Evolutionary conservation across 2,329 filamentous ascomycete species (phyloP).

Genomic region (Piedraia hortae): DNA sequence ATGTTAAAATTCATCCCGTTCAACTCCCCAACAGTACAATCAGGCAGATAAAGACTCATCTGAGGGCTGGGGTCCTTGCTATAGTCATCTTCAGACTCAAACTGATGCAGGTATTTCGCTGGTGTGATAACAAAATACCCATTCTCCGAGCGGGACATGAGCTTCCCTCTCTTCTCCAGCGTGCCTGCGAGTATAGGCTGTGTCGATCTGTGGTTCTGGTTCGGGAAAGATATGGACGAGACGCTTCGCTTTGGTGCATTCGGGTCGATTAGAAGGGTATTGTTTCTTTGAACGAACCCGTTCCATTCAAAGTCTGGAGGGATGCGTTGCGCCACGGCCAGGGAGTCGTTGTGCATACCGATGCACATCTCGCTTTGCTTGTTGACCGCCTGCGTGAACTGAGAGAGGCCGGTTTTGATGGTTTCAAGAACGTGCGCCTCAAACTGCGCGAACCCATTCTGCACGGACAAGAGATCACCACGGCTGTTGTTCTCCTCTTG

Average conservation of each 20-base stretch:
- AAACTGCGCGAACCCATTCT: conserved; percentile 67
- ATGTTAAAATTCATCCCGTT: conserved; percentile 70
- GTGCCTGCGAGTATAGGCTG: conserved; percentile 65
- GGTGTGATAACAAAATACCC: conserved; percentile 80
- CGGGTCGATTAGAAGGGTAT: conserved; percentile 49
- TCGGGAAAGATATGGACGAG: conserved; percentile 53
- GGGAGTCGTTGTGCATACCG: conserved; percentile 59
- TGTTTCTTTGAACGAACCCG: conserved; percentile 47
- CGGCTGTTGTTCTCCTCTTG: conserved; percentile 88
- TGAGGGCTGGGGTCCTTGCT: conserved; percentile 54
- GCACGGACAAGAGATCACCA: conserved; percentile 73
- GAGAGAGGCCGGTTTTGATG: conserved; percentile 54
- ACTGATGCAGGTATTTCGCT: conserved; percentile 75
- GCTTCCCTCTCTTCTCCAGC: conserved; percentile 71
- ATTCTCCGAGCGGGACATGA: conserved; percentile 54
- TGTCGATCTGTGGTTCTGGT: conserved; percentile 59
- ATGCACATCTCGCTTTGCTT: conserved; percentile 61
- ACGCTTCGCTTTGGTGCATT: conserved; percentile 45
- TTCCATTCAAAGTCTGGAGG: conserved; percentile 78
- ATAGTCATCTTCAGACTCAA: conserved; percentile 67
- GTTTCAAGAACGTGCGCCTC: conserved; percentile 65
- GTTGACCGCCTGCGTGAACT: conserved; percentile 56
- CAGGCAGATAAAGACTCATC: conserved; percentile 71
- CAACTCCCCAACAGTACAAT: conserved; percentile 48
- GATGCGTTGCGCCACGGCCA: conserved; percentile 47